These are phyloP conservation scores for Vickermania ingenoplastis DNA, from an alignment of 208 protist genomes.

Conservation along the genomic window DNA sequence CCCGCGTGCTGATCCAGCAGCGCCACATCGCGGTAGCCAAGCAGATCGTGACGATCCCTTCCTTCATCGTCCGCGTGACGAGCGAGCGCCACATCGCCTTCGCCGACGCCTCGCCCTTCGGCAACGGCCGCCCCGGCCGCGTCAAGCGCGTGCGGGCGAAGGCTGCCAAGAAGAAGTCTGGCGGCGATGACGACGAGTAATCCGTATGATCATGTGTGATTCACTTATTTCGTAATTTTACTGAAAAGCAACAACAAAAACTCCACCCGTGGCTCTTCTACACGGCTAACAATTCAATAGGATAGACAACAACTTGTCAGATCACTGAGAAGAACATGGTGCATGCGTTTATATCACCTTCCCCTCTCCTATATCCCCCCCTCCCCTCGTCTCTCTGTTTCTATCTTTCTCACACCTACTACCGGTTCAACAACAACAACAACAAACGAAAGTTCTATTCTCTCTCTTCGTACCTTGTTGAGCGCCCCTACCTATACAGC, in stretches of 20 bases:
- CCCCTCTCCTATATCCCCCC: no score
- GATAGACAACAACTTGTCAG: no score
- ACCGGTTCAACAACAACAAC: not conserved
- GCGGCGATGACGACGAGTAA: conserved; percentile 47
- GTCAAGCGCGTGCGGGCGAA: conserved; percentile 90
- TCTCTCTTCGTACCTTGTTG: no score
- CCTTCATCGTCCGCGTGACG: conserved; percentile 98
- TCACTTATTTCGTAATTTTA: no score
- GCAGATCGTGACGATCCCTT: conserved; percentile 99
- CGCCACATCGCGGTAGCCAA: conserved; percentile 99
- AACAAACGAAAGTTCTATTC: not conserved
- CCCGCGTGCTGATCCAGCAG: conserved; percentile 98
- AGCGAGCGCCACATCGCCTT: conserved; percentile 99
- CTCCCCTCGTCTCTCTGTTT: no score
- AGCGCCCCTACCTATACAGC: no score
- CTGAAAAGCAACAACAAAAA: no score
- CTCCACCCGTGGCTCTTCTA: no score
- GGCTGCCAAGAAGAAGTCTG: conserved; percentile 56
- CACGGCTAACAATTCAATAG: no score
- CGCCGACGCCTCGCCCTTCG: conserved; percentile 93
- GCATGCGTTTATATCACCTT: no score
- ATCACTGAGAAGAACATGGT: no score
- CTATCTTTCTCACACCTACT: not conserved
- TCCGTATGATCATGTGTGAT: conserved; percentile 10
- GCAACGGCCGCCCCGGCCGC: conserved; percentile 93